phyloP scores from a whole-genome alignment of 1,284 basidiomycete genomes.

The Melampsora larici-populina region DNA sequence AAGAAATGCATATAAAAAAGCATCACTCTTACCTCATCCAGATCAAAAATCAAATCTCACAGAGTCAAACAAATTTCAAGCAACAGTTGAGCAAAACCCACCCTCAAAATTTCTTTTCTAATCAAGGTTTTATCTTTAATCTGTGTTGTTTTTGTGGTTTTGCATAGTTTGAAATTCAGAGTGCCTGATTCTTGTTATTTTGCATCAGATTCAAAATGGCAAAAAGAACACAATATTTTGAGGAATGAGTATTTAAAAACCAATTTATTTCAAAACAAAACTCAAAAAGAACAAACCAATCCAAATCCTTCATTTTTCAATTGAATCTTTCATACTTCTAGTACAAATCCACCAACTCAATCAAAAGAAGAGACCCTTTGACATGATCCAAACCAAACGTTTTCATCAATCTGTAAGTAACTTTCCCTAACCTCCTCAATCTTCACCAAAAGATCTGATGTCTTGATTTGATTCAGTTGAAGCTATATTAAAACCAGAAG shows the following conservation, averaged over 20 bases:
- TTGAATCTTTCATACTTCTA: constrained; percentile 68
- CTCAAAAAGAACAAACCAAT: too few relatives aligned
- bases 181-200: constrained; percentile 96
- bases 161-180: constrained; percentile 51
- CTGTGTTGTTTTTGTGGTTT: too few relatives aligned
- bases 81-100: too few relatives aligned
- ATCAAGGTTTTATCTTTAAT: too few relatives aligned
- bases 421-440: too few relatives aligned
- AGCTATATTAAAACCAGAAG: constrained; percentile 52
- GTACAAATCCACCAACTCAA: constrained; percentile 13
- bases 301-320: constrained; percentile 72
- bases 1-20: constrained; percentile 25
- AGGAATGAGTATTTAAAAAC: constrained; percentile 47
- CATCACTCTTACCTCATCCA: constrained; percentile 30
- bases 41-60: constrained; percentile 26
- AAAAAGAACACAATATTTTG: constrained; percentile 74
- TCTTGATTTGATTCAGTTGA: constrained; percentile 52
- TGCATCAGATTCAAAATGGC: constrained; percentile 69
- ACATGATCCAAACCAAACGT: constrained; percentile 24
- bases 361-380: background rate
- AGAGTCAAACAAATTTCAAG: background rate
- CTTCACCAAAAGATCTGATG: too few relatives aligned
- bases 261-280: too few relatives aligned
- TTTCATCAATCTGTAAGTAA: constrained; percentile 33
- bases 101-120: too few relatives aligned